phyloP scores from a whole-genome alignment of 2,329 filamentous ascomycete species.

The Clonostachys chloroleuca region DNA sequence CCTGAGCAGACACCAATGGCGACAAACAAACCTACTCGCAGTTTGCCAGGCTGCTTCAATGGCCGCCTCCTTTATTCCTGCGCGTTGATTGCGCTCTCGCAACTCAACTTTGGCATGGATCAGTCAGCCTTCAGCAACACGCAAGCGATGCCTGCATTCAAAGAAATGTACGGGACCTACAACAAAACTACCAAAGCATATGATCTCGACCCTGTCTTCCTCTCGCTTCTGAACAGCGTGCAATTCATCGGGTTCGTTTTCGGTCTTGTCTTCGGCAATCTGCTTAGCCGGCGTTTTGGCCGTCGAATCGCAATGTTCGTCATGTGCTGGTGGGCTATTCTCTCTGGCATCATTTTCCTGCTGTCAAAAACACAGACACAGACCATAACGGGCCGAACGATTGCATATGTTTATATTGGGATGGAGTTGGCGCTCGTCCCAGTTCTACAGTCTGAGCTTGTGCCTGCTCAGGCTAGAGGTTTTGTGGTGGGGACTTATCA shows the following conservation, averaged over 20 bases:
- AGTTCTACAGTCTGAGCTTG: slow-evolving; percentile 16
- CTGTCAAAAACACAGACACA: background rate
- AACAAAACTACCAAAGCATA: background rate
- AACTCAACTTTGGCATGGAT: slow-evolving; percentile 27
- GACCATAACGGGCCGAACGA: background rate
- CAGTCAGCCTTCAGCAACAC: slow-evolving; percentile 21
- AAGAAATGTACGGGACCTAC: slow-evolving; percentile 16
- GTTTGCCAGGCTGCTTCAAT: no score
- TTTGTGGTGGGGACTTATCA: slow-evolving; percentile 18
- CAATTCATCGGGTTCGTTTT: background rate
- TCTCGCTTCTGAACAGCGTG: background rate
- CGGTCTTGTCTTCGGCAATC: background rate
- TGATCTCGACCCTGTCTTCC: background rate
- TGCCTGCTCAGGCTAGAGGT: slow-evolving; percentile 15
- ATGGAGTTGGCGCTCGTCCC: slow-evolving; percentile 21
- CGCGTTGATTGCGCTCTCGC: slow-evolving; percentile 19
- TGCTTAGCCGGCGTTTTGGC: slow-evolving; percentile 12
- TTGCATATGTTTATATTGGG: slow-evolving; percentile 14
- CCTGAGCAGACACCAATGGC: no score
- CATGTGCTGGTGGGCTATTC: background rate
- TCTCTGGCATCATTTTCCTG: slow-evolving; percentile 6
- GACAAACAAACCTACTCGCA: no score
- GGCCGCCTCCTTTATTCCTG: no score
- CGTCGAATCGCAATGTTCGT: slow-evolving; percentile 12
- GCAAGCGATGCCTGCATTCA: slow-evolving; percentile 23